Percentiles rank a stretch among this genome's conserved stretches.
Evolutionary conservation across 495 filamentous ascomycete species (phyloP).

Genomic region (Daldinia childiae): DNA sequence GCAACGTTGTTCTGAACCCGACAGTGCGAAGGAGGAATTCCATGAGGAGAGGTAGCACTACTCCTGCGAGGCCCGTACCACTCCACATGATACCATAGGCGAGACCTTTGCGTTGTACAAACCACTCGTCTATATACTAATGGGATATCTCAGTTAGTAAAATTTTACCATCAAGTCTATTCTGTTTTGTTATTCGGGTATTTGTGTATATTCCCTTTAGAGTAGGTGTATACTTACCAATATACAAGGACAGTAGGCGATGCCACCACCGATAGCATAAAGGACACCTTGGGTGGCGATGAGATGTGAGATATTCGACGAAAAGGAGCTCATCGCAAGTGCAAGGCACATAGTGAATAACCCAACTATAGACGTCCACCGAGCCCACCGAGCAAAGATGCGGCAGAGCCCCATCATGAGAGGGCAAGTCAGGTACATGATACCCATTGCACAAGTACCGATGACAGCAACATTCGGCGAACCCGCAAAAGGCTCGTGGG

Average conservation of each 20-base stretch:
- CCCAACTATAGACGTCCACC: slow-evolving; percentile 47
- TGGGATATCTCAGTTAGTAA: slow-evolving; percentile 23
- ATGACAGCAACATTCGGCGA: slow-evolving; percentile 44
- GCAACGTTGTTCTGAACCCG: slow-evolving; percentile 62
- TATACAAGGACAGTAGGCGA: slow-evolving; percentile 56
- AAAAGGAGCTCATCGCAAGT: slow-evolving; percentile 53
- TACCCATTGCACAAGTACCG: slow-evolving; percentile 49
- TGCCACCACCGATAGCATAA: slow-evolving; percentile 54
- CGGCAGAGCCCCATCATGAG: slow-evolving; percentile 49
- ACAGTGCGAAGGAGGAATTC: slow-evolving; percentile 54
- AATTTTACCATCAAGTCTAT: neutral
- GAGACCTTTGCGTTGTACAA: slow-evolving; percentile 58
- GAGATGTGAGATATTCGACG: slow-evolving; percentile 47
- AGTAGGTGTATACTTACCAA: slow-evolving; percentile 27
- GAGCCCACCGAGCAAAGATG: slow-evolving; percentile 43
- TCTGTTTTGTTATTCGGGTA: too few species aligned
- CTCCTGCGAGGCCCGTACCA: slow-evolving; percentile 55
- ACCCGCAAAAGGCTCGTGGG: slow-evolving; percentile 56
- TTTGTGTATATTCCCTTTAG: too few species aligned
- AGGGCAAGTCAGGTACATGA: slow-evolving; percentile 60
- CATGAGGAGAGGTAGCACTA: slow-evolving; percentile 55
- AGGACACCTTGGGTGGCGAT: slow-evolving; percentile 58
- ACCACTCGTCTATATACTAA: slow-evolving; percentile 61
- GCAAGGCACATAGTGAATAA: slow-evolving; percentile 44
- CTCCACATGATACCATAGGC: slow-evolving; percentile 64